Evolutionary conservation across 2,329 filamentous ascomycete species (phyloP), one percentile per base, ranked within the genome.

Genomic region (Cladosporium colombiae): DNA sequence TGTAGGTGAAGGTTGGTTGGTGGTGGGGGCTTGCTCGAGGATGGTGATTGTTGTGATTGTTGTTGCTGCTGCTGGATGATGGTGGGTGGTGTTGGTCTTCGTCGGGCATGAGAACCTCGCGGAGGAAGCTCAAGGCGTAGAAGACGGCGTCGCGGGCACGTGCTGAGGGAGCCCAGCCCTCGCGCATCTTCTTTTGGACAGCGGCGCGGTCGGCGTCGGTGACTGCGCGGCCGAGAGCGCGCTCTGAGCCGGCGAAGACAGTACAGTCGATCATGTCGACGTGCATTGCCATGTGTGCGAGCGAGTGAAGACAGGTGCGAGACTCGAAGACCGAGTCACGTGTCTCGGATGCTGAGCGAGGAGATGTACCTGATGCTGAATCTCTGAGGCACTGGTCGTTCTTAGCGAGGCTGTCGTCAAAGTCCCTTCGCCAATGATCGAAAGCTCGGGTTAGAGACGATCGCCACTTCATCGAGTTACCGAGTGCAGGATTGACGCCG

Each of bases 231-330:
- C 95, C 94, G 4, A 98, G 86, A 2, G 97, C 84, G 33, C 93
- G 86, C 71, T 89, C 91, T 1, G 94, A 92, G 10, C 93, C 89
- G 5, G 94, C 95, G 77, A 95, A 97, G 70, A 98, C 96, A 78
- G 98, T 94, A 73, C 93, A 94, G 77, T 98, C 94, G n/a, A 96
- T 91, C 63, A 98, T 92, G 74, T 98, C 94, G 27, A 96, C 93
- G 74, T 98, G 93, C 86, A 97, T 97, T 3, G 93, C 92, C 92
- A 99, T 97, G 77, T 98, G 95, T 0, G 95, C 95, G 14, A 99
- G 83, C 73, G 96, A 92, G 75, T 98, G 93, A 53, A 98, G 82
- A 31, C 97, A 94, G 2, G 91, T 96, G 23, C 92, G 88, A 68
- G 90, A 93, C 76, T 97, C 92, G 72, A 95, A 94, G 33, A 96